phyloP scores from a whole-genome alignment of 257 asterid genomes.

The Solanum habrochaites region DNA sequence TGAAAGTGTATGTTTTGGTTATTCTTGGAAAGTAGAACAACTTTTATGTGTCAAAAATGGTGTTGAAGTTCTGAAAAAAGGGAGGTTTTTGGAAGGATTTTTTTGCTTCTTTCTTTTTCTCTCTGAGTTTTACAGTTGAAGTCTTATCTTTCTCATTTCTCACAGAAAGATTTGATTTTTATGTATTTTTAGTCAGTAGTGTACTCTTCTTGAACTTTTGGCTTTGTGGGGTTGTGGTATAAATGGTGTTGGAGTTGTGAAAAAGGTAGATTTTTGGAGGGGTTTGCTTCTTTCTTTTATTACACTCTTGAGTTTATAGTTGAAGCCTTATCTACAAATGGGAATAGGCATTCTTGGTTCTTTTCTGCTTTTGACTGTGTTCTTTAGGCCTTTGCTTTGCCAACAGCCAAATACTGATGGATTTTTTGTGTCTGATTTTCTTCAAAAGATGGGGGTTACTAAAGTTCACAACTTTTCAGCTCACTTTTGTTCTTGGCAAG shows the following conservation, averaged over 20 bases:
- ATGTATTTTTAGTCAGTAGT: background rate
- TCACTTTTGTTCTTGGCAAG: slow-evolving; percentile 64
- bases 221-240: slow-evolving; percentile 3
- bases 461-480: slow-evolving; percentile 34
- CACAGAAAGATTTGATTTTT: background rate
- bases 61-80: background rate
- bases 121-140: background rate
- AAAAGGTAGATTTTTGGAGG: background rate
- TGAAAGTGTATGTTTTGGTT: slow-evolving; percentile 13
- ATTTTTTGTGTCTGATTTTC: slow-evolving; percentile 42
- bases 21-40: slow-evolving; percentile 24
- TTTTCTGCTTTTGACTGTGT: slow-evolving; percentile 29
- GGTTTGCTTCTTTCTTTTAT: background rate
- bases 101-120: background rate
- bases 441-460: slow-evolving; percentile 38
- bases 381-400: slow-evolving; percentile 27
- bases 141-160: background rate
- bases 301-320: background rate
- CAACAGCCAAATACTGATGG: slow-evolving; percentile 62
- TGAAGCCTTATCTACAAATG: slow-evolving; percentile 20
- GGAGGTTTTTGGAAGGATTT: slow-evolving; percentile 1
- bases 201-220: background rate
- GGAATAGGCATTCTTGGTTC: slow-evolving; percentile 33
- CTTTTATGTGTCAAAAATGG: slow-evolving; percentile 15
- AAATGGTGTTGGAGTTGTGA: slow-evolving; percentile 2